These are phyloP conservation scores for Melocanna baccifera DNA, from an alignment of 176 grass and related monocot genomes.

Conservation along the genomic window DNA sequence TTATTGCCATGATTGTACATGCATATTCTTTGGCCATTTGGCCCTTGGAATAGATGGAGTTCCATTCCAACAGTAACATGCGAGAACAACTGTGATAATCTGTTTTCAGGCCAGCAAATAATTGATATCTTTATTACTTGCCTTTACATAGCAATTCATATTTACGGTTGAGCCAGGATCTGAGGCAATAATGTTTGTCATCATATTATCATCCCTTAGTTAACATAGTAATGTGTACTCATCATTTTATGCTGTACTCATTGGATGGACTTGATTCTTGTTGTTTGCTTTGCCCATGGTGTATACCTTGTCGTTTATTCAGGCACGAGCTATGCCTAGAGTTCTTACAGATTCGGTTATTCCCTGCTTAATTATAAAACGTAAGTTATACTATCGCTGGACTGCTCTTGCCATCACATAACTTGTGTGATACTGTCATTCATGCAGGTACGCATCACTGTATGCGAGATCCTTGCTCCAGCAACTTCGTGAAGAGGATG, in stretches of 20 bases:
- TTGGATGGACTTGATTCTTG: background rate
- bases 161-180: background rate
- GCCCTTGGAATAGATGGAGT: too few species aligned
- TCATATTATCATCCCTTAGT: background rate
- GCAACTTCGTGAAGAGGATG: constrained; percentile 77
- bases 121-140: background rate
- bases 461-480: constrained; percentile 63
- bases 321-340: background rate
- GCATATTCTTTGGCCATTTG: too few species aligned
- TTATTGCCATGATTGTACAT: too few species aligned
- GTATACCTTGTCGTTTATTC: background rate
- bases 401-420: background rate
- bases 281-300: background rate
- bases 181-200: background rate
- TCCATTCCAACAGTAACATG: background rate
- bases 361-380: background rate
- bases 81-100: background rate
- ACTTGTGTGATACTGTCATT: background rate
- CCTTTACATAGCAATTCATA: background rate
- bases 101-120: background rate
- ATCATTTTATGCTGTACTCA: background rate
- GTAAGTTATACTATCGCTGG: background rate
- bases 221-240: background rate
- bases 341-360: background rate
- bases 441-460: constrained; percentile 64